phyloP scores from a whole-genome alignment of 805 yeast genomes.

The Starmerella davenportii region DNA sequence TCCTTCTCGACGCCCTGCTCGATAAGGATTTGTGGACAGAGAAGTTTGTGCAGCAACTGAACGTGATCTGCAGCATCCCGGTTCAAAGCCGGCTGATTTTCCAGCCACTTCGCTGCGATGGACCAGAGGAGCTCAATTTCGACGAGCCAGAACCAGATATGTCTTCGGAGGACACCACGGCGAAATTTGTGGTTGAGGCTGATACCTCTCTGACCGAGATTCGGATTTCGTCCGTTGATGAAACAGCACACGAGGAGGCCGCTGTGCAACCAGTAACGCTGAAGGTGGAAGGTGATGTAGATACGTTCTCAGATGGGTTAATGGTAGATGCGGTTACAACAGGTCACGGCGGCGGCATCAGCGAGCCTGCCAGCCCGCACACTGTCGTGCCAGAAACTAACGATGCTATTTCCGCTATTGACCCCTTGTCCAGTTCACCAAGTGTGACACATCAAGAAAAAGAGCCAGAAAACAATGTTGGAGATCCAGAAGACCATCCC shows the following conservation, averaged over 20 bases:
- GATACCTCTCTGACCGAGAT: not conserved
- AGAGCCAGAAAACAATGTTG: too few relatives aligned
- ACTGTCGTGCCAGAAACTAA: too few relatives aligned
- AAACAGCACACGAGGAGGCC: not conserved
- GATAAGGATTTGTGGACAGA: constrained; percentile 1
- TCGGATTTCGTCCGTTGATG: not conserved
- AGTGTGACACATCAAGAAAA: too few relatives aligned
- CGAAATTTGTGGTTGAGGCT: not conserved
- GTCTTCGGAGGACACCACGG: not conserved
- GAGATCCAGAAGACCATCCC: too few relatives aligned
- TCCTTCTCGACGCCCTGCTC: not conserved
- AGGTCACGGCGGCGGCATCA: too few relatives aligned
- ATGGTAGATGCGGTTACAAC: too few relatives aligned
- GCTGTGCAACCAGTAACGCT: too few relatives aligned
- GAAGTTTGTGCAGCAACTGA: not conserved
- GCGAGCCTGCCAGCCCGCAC: too few relatives aligned
- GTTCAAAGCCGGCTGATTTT: not conserved
- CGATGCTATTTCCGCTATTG: too few relatives aligned
- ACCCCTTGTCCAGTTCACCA: too few relatives aligned
- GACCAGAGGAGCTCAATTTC: not conserved
- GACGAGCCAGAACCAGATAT: not conserved
- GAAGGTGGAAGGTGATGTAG: too few relatives aligned
- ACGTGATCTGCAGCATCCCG: not conserved
- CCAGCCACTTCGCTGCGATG: not conserved
- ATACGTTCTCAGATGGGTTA: too few relatives aligned